These are phyloP conservation scores for Candida koratica DNA, from an alignment of 805 yeast genomes.

Conservation along the genomic window DNA sequence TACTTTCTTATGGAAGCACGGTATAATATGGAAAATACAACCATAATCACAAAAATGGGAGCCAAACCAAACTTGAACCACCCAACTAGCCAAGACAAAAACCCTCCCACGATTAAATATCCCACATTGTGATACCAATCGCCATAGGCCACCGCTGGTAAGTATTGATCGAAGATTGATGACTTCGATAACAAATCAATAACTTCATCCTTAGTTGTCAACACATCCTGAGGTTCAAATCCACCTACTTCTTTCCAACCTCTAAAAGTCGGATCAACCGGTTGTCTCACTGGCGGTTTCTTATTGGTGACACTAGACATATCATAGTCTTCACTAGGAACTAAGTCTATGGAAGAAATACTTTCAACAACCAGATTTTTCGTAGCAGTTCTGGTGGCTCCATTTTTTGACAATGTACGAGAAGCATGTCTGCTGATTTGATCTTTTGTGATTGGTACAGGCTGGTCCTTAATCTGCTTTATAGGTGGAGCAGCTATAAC, in stretches of 20 bases:
- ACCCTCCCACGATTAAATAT: constrained; percentile 59
- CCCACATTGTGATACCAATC: constrained; percentile 97
- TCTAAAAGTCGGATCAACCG: constrained; percentile 64
- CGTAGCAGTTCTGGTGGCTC: constrained; percentile 9
- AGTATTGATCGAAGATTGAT: constrained; percentile 68
- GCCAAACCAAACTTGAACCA: constrained; percentile 72
- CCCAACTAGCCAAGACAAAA: constrained; percentile 77
- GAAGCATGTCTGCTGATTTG: constrained; percentile 8
- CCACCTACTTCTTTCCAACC: constrained; percentile 96
- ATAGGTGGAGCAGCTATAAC: constrained; percentile 15
- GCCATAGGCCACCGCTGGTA: constrained; percentile 78
- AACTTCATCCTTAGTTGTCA: constrained; percentile 66
- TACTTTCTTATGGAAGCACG: constrained; percentile 80
- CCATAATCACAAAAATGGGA: constrained; percentile 69
- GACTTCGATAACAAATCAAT: constrained; percentile 66
- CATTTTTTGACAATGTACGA: constrained; percentile 1
- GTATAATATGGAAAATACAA: constrained; percentile 64
- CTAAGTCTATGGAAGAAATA: constrained; percentile 12
- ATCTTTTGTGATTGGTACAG: constrained; percentile 11
- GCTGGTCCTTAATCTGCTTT: constrained; percentile 11
- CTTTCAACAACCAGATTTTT: constrained; percentile 3
- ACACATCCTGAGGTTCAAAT: constrained; percentile 66
- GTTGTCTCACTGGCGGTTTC: constrained; percentile 41
- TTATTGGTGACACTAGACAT: constrained; percentile 27
- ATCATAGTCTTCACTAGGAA: constrained; percentile 39